phyloP scores from a whole-genome alignment of 768 basidiomycete genomes.

The Dentipellis sp. region DNA sequence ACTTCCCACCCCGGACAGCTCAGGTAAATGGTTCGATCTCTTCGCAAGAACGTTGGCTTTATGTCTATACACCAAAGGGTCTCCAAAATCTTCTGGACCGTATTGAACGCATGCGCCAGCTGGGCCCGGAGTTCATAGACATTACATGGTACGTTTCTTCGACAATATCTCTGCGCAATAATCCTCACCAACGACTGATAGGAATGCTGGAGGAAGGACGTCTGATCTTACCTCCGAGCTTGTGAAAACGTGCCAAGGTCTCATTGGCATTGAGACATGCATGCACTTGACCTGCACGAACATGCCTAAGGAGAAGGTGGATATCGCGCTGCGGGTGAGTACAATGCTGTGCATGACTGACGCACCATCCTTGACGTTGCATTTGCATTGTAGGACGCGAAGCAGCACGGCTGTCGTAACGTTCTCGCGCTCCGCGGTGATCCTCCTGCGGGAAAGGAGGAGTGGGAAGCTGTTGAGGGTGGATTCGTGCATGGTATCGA shows the following conservation, averaged over 20 bases:
- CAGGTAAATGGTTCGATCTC: constrained; percentile 45
- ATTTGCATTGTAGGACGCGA: constrained; percentile 60
- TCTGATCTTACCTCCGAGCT: constrained; percentile 91
- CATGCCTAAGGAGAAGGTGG: constrained; percentile 95
- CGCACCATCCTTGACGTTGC: constrained; percentile 3
- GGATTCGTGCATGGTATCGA: constrained; percentile 90
- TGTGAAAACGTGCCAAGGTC: constrained; percentile 87
- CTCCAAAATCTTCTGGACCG: constrained; percentile 95
- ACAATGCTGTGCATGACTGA: neutral
- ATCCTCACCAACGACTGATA: constrained; percentile 22
- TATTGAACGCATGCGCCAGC: constrained; percentile 93
- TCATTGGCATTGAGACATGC: constrained; percentile 93
- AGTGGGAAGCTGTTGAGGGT: constrained; percentile 88
- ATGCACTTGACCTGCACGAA: constrained; percentile 99
- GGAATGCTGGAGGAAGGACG: constrained; percentile 95
- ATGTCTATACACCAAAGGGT: constrained; percentile 37
- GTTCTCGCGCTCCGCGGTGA: constrained; percentile 91
- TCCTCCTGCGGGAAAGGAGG: constrained; percentile 78
- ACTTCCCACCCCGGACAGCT: constrained; percentile 92
- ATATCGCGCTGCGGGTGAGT: constrained; percentile 72
- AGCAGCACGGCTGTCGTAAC: constrained; percentile 82
- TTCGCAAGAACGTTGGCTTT: neutral
- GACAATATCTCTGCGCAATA: neutral
- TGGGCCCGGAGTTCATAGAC: constrained; percentile 97
- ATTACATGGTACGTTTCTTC: constrained; percentile 69